These are phyloP conservation scores for Saraca asoca DNA, from an alignment of 331 rosid species.

Conservation along the genomic window DNA sequence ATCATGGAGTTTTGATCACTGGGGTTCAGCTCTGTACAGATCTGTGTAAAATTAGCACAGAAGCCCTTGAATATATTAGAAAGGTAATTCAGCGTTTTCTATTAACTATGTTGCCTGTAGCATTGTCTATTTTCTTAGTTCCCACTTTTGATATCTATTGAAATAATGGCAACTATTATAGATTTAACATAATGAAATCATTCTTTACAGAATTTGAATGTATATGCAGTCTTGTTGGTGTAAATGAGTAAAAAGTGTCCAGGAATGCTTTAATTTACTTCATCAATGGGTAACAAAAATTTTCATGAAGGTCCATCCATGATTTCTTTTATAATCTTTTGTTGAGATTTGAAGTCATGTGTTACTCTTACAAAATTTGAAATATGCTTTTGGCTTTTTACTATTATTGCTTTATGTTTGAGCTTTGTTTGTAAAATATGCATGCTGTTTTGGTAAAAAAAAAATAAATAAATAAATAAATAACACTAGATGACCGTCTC, in stretches of 20 bases:
- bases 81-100: slow-evolving; percentile 58
- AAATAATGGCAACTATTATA: slow-evolving; percentile 21
- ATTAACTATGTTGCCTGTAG: slow-evolving; percentile 20
- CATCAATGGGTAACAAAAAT: slow-evolving; percentile 5
- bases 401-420: neutral
- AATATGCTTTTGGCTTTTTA: slow-evolving; percentile 6
- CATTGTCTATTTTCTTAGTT: slow-evolving; percentile 4
- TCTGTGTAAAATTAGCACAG: slow-evolving; percentile 77
- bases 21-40: slow-evolving; percentile 99
- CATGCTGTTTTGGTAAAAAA: neutral
- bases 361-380: slow-evolving; percentile 28
- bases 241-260: slow-evolving; percentile 17
- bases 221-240: slow-evolving; percentile 20
- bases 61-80: slow-evolving; percentile 89
- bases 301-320: slow-evolving; percentile 17
- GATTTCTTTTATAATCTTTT: slow-evolving; percentile 18
- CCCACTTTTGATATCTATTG: slow-evolving; percentile 27
- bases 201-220: slow-evolving; percentile 13
- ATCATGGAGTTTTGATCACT: slow-evolving; percentile 95
- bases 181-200: slow-evolving; percentile 23
- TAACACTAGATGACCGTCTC: slow-evolving; percentile 10
- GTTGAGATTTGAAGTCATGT: slow-evolving; percentile 2
- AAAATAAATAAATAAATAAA: too few relatives aligned
- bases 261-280: slow-evolving; percentile 8
- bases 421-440: slow-evolving; percentile 20